Evolutionary conservation across 768 basidiomycete genomes (phyloP).

Genomic region (Cystoderma amianthinum): DNA sequence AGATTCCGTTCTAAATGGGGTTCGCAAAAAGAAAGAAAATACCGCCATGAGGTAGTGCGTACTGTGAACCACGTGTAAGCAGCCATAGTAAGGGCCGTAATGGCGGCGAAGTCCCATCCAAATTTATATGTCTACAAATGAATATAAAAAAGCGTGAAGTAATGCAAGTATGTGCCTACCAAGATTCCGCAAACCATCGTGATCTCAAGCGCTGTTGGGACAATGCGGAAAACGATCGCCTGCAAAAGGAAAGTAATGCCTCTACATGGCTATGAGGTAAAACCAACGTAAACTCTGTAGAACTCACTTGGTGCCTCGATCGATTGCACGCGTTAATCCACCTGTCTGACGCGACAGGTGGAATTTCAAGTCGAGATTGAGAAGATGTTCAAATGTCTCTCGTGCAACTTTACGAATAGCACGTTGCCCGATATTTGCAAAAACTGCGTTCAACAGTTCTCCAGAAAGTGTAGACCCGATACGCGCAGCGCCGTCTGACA

Average conservation of each 20-base stretch:
- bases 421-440: slow-evolving; percentile 91
- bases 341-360: slow-evolving; percentile 93
- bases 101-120: slow-evolving; percentile 93
- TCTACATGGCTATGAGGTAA: slow-evolving; percentile 31
- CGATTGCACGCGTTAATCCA: slow-evolving; percentile 92
- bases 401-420: slow-evolving; percentile 92
- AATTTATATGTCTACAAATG: slow-evolving; percentile 83
- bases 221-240: slow-evolving; percentile 90
- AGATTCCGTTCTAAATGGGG: not conserved
- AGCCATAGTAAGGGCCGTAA: slow-evolving; percentile 78
- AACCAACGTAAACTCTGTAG: not conserved
- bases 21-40: slow-evolving; percentile 9
- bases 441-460: slow-evolving; percentile 92
- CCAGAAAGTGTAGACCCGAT: slow-evolving; percentile 86
- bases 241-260: slow-evolving; percentile 95
- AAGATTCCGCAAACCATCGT: slow-evolving; percentile 96
- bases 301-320: slow-evolving; percentile 90
- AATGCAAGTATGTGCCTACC: slow-evolving; percentile 43
- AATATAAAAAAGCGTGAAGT: slow-evolving; percentile 1
- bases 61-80: slow-evolving; percentile 98
- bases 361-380: slow-evolving; percentile 87
- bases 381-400: slow-evolving; percentile 91
- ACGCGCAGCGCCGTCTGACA: slow-evolving; percentile 81
- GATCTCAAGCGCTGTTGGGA: slow-evolving; percentile 94
- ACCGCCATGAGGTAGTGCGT: slow-evolving; percentile 95